Conservation (phyloP, 371 early-diverging fungal genomes). For the Haplosporangium sp. region DNA sequence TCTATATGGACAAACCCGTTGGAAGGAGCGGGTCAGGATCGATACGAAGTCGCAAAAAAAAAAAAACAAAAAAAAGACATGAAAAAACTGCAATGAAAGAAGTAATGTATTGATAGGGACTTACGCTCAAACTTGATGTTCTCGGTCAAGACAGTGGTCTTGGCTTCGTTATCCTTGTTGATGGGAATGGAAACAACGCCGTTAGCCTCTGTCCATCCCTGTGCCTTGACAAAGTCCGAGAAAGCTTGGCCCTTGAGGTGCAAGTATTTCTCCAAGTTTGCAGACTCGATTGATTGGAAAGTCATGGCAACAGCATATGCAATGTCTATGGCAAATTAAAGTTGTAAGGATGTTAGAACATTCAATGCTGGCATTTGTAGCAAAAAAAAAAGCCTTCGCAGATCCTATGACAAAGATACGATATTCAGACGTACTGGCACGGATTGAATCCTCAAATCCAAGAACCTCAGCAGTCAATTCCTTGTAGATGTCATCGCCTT, state of each 20-base stretch:
- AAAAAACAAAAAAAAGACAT: not conserved
- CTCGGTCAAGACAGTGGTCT: slow-evolving; percentile 86
- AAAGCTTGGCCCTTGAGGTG: slow-evolving; percentile 78
- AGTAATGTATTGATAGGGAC: not conserved
- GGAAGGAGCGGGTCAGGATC: not conserved
- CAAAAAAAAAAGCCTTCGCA: not conserved
- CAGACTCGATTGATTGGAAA: slow-evolving; percentile 79
- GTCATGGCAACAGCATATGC: slow-evolving; percentile 79
- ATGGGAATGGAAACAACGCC: slow-evolving; percentile 80
- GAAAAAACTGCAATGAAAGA: not conserved
- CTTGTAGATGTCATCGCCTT: slow-evolving; percentile 62
- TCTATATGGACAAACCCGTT: slow-evolving; percentile 30
- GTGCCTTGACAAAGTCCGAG: slow-evolving; percentile 66
- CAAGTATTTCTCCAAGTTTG: slow-evolving; percentile 70
- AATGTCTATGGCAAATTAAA: slow-evolving; percentile 57
- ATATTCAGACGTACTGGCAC: slow-evolving; percentile 55
- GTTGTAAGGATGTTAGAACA: not conserved
- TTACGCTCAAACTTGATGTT: slow-evolving; percentile 85
- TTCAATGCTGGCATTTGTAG: not conserved
- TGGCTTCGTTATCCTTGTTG: slow-evolving; percentile 85
- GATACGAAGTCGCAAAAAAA: not conserved
- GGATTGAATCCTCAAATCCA: slow-evolving; percentile 82
- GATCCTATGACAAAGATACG: not conserved
- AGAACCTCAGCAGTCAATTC: slow-evolving; percentile 70
- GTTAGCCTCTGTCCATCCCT: slow-evolving; percentile 75